Conservation (phyloP, 2,329 filamentous ascomycete genomes). For the Apiospora malaysiana region DNA sequence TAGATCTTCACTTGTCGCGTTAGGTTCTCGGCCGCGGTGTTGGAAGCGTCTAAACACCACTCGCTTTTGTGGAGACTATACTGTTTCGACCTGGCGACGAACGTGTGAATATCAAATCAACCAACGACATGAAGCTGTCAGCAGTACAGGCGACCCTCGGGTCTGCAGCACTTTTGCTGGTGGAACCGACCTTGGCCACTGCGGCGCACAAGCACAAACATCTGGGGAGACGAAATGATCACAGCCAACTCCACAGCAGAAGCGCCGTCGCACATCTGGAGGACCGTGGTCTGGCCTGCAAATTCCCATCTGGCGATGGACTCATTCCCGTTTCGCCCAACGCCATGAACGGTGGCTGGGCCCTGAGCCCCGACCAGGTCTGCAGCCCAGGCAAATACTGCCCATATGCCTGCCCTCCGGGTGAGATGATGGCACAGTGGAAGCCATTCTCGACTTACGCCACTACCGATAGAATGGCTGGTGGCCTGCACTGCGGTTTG, state of each 20-base stretch:
- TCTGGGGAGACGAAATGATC: slow-evolving; percentile 40
- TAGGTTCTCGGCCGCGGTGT: neutral
- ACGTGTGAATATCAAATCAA: slow-evolving; percentile 1
- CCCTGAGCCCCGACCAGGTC: slow-evolving; percentile 76
- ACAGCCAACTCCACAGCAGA: slow-evolving; percentile 41
- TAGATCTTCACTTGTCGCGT: neutral
- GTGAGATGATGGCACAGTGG: slow-evolving; percentile 82
- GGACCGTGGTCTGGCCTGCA: slow-evolving; percentile 63
- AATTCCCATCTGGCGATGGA: slow-evolving; percentile 70
- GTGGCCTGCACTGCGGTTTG: slow-evolving; percentile 74
- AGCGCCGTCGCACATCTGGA: slow-evolving; percentile 39
- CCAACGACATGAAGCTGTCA: slow-evolving; percentile 6
- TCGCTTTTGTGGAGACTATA: slow-evolving; percentile 1
- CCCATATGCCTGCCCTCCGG: slow-evolving; percentile 77
- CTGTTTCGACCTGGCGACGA: neutral
- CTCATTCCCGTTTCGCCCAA: slow-evolving; percentile 71
- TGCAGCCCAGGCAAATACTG: slow-evolving; percentile 74
- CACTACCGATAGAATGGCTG: slow-evolving; percentile 70
- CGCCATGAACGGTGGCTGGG: slow-evolving; percentile 74
- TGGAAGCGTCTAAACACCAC: neutral
- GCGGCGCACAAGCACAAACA: slow-evolving; percentile 44
- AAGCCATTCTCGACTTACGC: slow-evolving; percentile 73
- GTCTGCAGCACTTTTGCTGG: neutral
- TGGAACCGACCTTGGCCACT: slow-evolving; percentile 42
- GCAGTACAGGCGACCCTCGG: slow-evolving; percentile 6